Evolutionary conservation across 306 rosid genomes (phyloP), one percentile per base, ranked within the genome.

Genomic region (Cucurbita argyrosperma): DNA sequence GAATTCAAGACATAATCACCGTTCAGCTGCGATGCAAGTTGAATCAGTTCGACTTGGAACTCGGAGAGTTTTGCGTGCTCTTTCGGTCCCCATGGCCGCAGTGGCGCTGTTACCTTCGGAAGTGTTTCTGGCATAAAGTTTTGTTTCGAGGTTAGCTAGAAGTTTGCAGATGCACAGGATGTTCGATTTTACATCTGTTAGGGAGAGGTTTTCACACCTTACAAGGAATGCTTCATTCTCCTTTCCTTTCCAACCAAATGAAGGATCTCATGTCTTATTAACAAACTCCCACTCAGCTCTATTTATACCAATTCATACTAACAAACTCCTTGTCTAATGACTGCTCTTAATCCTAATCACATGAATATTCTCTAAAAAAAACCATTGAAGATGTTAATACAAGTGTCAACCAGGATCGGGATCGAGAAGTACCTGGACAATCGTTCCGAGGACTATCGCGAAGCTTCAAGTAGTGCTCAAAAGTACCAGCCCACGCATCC

Each of bases 401-500:
- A 40, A n/a, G 35, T 40, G 30, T 4, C 4, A 0, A 64, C 18
- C 2, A 0, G 23, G 76, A 64, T n/a, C 2, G 1, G 23, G 76
- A 30, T 35, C 8, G 49, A 53, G 3, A 42, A 43, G 62, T 83
- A 93, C 96, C 98, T 93, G 98, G 98, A 81, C 98, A 90, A 80
- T 93, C 96, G 26, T 89, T 74, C 3, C 98, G 92, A 55, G 96
- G 96, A 76, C 88, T 86, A 72, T 79, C 83, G 1, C 96, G 96
- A n/a, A 89, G 35, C 80, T 82, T 57, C 10, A 93, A 87, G 79
- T 86, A 87, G 16, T 83, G 84, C 80, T 93, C 98, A 5, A 93
- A 93, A 72, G 97, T 84, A 58, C 97, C 97, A 4, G 98, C 96
- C 98, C 98, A 93, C 10, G 98, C 97, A 83, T 90, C 98, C 84